Conservation (phyloP, 164 flowering plant species). For the Vitis cinerea region DNA sequence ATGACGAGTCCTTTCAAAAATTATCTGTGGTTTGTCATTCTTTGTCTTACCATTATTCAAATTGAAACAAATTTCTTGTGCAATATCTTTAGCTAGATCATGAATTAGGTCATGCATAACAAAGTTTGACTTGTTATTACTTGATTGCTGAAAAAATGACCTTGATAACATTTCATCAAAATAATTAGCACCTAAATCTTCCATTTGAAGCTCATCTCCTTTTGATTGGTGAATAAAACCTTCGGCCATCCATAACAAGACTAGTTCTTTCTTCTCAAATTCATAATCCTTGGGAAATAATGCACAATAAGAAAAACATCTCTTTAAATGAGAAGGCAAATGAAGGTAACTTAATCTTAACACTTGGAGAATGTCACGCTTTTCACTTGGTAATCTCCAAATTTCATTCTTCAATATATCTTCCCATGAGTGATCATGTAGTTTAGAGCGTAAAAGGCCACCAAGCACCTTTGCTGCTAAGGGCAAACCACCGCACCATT, state of each 20-base stretch:
- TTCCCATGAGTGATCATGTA: too few relatives aligned
- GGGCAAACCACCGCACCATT: too few relatives aligned
- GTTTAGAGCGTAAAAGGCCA: too few relatives aligned
- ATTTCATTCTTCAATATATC: rapidly evolving
- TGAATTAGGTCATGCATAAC: conserved; percentile 5
- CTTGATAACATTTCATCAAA: background rate
- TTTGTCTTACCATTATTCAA: background rate
- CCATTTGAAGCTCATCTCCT: background rate
- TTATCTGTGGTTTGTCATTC: too few relatives aligned
- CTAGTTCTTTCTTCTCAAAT: background rate
- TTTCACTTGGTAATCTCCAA: background rate
- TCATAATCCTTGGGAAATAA: conserved; percentile 7
- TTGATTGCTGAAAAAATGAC: background rate
- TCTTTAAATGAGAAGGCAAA: background rate
- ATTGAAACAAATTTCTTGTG: background rate
- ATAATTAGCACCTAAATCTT: background rate
- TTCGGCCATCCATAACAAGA: conserved; percentile 8
- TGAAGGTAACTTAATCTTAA: background rate
- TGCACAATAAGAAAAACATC: conserved; percentile 9
- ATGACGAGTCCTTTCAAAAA: conserved; percentile 7
- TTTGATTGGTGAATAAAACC: background rate
- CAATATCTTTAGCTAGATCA: background rate
- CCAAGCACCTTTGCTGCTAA: too few relatives aligned
- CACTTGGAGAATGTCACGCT: too few relatives aligned
- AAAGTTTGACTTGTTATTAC: background rate